Percentiles rank a stretch among this genome's conserved stretches.
phyloP scores from a whole-genome alignment of 2,329 filamentous ascomycete species.

The Didymella sp. region DNA sequence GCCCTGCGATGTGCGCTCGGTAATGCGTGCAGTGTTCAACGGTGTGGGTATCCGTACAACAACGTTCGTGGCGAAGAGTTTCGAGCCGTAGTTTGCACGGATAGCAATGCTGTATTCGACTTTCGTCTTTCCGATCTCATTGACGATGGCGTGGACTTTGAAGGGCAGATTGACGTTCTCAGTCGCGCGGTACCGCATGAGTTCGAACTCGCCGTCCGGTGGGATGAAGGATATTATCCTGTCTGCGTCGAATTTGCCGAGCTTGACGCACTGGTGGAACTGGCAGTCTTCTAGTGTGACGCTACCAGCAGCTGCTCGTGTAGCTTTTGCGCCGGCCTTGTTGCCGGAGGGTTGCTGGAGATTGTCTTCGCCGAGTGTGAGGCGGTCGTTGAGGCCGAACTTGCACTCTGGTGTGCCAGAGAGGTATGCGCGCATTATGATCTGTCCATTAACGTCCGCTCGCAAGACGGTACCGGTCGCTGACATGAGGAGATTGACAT shows the following conservation, averaged over 20 bases:
- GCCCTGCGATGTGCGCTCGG: constrained; percentile 90
- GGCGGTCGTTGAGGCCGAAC: constrained; percentile 94
- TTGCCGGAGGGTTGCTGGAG: constrained; percentile 74
- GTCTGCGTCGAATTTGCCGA: constrained; percentile 95
- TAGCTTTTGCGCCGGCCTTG: constrained; percentile 81
- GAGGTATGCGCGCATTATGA: constrained; percentile 97
- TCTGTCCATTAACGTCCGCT: constrained; percentile 95
- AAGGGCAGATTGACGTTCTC: constrained; percentile 99
- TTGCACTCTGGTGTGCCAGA: constrained; percentile 98
- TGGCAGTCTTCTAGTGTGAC: constrained; percentile 98
- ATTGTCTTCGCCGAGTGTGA: constrained; percentile 76
- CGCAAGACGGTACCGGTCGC: constrained; percentile 92
- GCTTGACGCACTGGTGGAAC: constrained; percentile 98
- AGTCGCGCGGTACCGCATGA: constrained; percentile 97
- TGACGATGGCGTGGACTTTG: constrained; percentile 98
- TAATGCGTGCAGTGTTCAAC: constrained; percentile 93
- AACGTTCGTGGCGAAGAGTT: constrained; percentile 97
- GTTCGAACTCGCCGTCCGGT: constrained; percentile 95
- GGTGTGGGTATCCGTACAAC: constrained; percentile 93
- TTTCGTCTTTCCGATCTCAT: constrained; percentile 94
- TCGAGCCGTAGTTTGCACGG: constrained; percentile 93
- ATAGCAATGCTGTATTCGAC: constrained; percentile 99
- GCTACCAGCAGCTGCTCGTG: constrained; percentile 91
- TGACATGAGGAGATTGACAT: constrained; percentile 99
- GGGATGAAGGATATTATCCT: constrained; percentile 97